These are phyloP conservation scores for Oenanthe javanica DNA, from an alignment of 140 eudicot species.

Conservation along the genomic window DNA sequence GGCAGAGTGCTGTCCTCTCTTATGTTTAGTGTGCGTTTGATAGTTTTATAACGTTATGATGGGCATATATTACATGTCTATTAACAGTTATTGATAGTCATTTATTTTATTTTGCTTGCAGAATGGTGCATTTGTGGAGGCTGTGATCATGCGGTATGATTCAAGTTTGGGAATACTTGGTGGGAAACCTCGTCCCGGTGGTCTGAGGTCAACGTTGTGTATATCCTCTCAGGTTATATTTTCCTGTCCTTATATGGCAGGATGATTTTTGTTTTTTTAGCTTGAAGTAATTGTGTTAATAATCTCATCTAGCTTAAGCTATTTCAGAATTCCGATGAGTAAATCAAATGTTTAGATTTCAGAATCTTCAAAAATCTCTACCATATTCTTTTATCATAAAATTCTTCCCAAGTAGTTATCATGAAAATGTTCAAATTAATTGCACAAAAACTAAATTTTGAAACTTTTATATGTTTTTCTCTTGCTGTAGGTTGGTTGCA, in stretches of 20 bases:
- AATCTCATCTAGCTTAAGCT: background rate
- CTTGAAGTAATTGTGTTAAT: background rate
- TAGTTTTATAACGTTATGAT: background rate
- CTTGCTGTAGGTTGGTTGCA: conserved; percentile 81
- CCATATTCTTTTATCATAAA: background rate
- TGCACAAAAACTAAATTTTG: background rate
- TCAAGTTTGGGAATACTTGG: conserved; percentile 65
- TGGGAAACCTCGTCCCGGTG: conserved; percentile 92
- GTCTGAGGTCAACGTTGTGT: conserved; percentile 82
- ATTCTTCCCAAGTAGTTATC: background rate
- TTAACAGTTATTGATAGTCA: background rate
- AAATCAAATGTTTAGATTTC: background rate
- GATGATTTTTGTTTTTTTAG: background rate
- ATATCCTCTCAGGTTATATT: conserved; percentile 82
- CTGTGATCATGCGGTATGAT: conserved; percentile 95
- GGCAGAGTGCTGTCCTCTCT: background rate
- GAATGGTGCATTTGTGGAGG: conserved; percentile 91
- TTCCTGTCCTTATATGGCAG: background rate
- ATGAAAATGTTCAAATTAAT: background rate
- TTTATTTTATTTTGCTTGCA: conserved; percentile 15
- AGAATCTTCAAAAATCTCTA: background rate
- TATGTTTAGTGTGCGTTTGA: background rate
- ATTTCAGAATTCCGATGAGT: background rate
- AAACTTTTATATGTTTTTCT: background rate
- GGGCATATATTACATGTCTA: background rate